Conservation (phyloP, 148 eudicot genomes). For the Vaccinium myrtillus region DNA sequence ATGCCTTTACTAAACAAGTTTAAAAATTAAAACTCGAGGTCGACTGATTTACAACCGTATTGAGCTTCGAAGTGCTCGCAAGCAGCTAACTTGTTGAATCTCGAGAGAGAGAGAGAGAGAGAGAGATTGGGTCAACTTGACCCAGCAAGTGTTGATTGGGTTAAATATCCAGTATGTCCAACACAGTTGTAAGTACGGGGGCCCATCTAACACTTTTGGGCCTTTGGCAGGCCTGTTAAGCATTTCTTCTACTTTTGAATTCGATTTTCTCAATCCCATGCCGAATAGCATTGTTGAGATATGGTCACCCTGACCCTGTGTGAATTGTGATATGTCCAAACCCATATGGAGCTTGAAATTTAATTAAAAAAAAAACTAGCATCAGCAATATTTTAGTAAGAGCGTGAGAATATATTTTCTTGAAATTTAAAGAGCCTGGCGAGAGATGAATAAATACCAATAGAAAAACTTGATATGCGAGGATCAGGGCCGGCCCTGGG, state of each 20-base stretch:
- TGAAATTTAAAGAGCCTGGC: too few relatives aligned
- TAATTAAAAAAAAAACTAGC: too few relatives aligned
- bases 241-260: background rate
- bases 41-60: too few relatives aligned
- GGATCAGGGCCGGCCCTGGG: too few relatives aligned
- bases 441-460: too few relatives aligned
- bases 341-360: too few relatives aligned
- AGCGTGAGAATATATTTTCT: too few relatives aligned
- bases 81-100: background rate
- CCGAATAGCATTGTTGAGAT: background rate
- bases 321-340: too few relatives aligned
- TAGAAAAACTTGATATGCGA: too few relatives aligned
- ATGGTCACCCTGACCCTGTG: too few relatives aligned
- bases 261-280: background rate
- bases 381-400: too few relatives aligned
- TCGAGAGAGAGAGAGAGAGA: background rate
- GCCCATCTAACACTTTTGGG: background rate
- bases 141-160: background rate
- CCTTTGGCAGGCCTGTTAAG: background rate
- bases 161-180: background rate
- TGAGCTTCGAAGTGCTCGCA: background rate
- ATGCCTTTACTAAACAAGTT: too few relatives aligned
- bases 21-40: background rate
- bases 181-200: background rate
- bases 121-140: background rate